Evolutionary conservation across 2,329 filamentous ascomycete genomes (phyloP).

Genomic region (Pestalotiopsis sp.): DNA sequence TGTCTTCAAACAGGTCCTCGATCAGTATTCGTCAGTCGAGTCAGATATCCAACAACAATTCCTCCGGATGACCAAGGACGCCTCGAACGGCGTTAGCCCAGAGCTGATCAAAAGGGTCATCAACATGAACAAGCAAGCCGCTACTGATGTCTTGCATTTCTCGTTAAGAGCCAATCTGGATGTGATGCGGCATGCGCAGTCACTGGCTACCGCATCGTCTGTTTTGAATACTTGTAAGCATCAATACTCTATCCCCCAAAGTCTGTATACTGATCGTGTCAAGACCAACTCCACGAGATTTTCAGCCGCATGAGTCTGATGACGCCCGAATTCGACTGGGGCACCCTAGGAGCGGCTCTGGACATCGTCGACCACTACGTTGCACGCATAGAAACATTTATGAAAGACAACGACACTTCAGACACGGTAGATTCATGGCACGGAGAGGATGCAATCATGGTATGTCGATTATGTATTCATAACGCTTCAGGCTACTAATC

Average conservation of each 20-base stretch:
- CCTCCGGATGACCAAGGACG: slow-evolving; percentile 49
- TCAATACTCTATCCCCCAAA: background rate
- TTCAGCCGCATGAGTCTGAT: slow-evolving; percentile 50
- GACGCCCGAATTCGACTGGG: slow-evolving; percentile 50
- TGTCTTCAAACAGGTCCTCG: slow-evolving; percentile 59
- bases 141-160: slow-evolving; percentile 54
- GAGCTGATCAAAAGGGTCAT: slow-evolving; percentile 53
- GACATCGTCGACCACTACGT: slow-evolving; percentile 52
- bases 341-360: slow-evolving; percentile 46
- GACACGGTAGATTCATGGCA: slow-evolving; percentile 32
- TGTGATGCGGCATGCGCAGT: slow-evolving; percentile 49
- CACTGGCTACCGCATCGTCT: slow-evolving; percentile 50
- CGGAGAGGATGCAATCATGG: slow-evolving; percentile 51
- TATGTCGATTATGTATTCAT: slow-evolving; percentile 22
- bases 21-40: slow-evolving; percentile 60
- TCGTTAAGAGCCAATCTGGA: slow-evolving; percentile 53
- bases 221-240: slow-evolving; percentile 48
- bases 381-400: slow-evolving; percentile 42
- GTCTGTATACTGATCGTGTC: slow-evolving; percentile 17
- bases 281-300: slow-evolving; percentile 52
- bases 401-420: slow-evolving; percentile 40
- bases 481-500: background rate
- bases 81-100: slow-evolving; percentile 36
- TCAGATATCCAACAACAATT: slow-evolving; percentile 60
- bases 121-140: slow-evolving; percentile 52